Evolutionary conservation across 306 rosid species (phyloP).

Genomic region (Lotus japonicus): DNA sequence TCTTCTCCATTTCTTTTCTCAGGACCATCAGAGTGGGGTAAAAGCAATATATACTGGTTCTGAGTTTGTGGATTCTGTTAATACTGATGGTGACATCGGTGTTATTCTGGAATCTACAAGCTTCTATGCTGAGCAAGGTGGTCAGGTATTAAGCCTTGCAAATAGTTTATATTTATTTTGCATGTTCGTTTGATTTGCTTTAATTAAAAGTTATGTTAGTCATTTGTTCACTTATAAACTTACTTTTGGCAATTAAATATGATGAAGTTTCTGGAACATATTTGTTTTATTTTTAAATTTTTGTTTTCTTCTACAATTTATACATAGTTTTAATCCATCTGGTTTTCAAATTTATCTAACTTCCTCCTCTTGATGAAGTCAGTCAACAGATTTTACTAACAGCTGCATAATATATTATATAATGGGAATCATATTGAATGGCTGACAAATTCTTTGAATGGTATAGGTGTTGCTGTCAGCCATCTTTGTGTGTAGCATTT

Average conservation of each 20-base stretch:
- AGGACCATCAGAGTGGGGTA: slow-evolving; percentile 78
- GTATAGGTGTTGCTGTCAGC: too few species aligned
- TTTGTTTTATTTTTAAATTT: neutral
- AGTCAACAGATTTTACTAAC: neutral
- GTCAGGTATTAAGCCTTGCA: slow-evolving; percentile 60
- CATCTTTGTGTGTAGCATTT: too few species aligned
- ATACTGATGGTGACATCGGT: slow-evolving; percentile 59
- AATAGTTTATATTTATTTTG: slow-evolving; percentile 2
- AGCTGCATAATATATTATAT: neutral
- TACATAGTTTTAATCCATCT: neutral
- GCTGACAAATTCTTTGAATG: too few species aligned
- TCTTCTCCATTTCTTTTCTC: slow-evolving; percentile 20
- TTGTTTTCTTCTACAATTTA: neutral
- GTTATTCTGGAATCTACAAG: slow-evolving; percentile 82
- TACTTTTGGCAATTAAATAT: neutral
- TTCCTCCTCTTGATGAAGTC: neutral
- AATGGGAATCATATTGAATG: too few species aligned
- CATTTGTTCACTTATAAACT: neutral
- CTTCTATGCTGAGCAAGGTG: slow-evolving; percentile 99
- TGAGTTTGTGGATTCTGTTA: slow-evolving; percentile 54
- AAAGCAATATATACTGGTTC: slow-evolving; percentile 85
- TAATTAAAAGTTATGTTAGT: neutral
- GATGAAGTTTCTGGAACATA: neutral
- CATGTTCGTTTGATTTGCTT: neutral
- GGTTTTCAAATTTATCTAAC: neutral